Evolutionary conservation across 1,284 basidiomycete species (phyloP).

Genomic region (Abortiporus biennis): DNA sequence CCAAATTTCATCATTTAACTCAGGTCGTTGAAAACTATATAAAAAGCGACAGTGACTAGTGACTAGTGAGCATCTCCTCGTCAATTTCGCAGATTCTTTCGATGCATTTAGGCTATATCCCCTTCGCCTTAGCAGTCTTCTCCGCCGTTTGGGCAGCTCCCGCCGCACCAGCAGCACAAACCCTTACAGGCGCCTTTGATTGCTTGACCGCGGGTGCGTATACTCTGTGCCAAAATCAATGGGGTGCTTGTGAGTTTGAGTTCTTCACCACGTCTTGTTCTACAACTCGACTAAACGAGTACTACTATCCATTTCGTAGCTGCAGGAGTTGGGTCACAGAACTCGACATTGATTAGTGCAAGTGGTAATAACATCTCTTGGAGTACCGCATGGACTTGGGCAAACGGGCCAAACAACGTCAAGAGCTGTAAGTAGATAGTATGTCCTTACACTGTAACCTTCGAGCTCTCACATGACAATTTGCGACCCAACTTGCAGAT

Average conservation of each 20-base stretch:
- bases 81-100: too few relatives aligned
- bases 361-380: constrained; percentile 40
- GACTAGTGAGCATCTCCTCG: too few relatives aligned
- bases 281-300: too few relatives aligned
- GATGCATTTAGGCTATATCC: too few relatives aligned
- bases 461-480: too few relatives aligned
- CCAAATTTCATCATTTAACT: too few relatives aligned
- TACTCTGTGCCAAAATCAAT: constrained; percentile 52
- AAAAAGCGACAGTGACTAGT: too few relatives aligned
- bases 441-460: too few relatives aligned
- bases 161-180: constrained; percentile 14
- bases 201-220: constrained; percentile 41
- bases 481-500: constrained; percentile 21
- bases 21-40: too few relatives aligned
- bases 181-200: constrained; percentile 36
- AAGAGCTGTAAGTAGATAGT: constrained; percentile 46
- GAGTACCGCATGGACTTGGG: constrained; percentile 53
- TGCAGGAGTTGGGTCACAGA: constrained; percentile 44
- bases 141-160: neutral
- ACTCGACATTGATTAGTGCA: constrained; percentile 39
- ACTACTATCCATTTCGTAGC: too few relatives aligned
- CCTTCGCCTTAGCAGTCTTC: neutral
- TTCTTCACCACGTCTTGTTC: neutral
- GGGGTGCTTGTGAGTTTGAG: constrained; percentile 38
- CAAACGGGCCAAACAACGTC: constrained; percentile 43